A percentile compares a stretch with the other conserved stretches of the same genome.
phyloP scores from a whole-genome alignment of 2,329 filamentous ascomycete genomes.

The Tolypocladium endophyticum region DNA sequence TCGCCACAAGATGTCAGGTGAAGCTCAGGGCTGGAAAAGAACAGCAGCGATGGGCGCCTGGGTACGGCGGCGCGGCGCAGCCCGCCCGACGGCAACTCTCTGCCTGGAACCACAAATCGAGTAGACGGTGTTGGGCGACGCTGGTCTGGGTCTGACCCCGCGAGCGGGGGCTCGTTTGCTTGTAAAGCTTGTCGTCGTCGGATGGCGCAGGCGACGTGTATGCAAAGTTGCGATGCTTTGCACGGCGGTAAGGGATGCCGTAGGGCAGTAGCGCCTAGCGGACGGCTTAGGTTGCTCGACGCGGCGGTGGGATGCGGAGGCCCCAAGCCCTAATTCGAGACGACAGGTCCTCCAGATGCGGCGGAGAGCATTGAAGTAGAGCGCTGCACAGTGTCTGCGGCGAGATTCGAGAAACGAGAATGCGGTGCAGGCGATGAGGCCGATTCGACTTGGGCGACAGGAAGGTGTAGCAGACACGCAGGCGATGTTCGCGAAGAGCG shows the following conservation, averaged over 20 bases:
- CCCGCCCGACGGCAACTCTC: background rate
- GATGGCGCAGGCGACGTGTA: background rate
- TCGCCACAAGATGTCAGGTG: slow-evolving; percentile 6
- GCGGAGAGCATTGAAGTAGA: background rate
- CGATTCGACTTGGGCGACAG: background rate
- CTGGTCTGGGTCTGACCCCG: background rate
- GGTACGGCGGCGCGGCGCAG: background rate
- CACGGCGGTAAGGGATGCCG: background rate
- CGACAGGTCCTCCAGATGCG: background rate
- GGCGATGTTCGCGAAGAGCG: background rate
- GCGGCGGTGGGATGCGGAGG: background rate
- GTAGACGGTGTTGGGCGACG: background rate
- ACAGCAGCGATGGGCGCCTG: background rate
- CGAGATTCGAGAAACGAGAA: background rate
- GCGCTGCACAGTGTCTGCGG: background rate
- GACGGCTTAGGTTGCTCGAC: background rate
- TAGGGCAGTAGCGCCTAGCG: background rate
- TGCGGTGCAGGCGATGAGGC: background rate
- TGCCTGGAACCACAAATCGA: background rate
- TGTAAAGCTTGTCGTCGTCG: background rate
- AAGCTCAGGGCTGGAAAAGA: background rate
- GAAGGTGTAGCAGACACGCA: background rate
- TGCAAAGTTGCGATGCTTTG: background rate
- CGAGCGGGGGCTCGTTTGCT: background rate
- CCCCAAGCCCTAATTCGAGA: background rate